Base-by-base conservation (phyloP, 495 filamentous ascomycete genomes). In the Penicillium waksmanii region DNA sequence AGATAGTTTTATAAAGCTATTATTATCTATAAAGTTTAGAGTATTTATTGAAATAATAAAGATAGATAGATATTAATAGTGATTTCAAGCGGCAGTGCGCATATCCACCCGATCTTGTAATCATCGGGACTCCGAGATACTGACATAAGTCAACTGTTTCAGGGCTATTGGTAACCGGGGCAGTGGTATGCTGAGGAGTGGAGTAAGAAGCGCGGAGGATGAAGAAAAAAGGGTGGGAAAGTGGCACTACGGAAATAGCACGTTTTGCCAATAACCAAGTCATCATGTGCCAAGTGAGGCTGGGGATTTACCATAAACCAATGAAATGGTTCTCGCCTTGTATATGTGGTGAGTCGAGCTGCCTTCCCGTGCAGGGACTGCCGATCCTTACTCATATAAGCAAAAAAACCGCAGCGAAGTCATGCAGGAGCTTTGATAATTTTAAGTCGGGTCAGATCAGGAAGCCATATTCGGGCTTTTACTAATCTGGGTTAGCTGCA, bases 401-500 rank as follows among this genome's bases (percentile, higher is more conserved):
- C 35, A n/a, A 2, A 38, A 38, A 38, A 10, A 38, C 35, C 9
- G 9, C 35, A 15, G 35, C 35, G 35, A 38, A 38, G 13, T 15
- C 35, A 15, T 38, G 35, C 35, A 38, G 35, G 35, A 38, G 35
- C 6, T 38, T 38, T 38, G 35, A 38, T 38, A 38, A 15, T 38
- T 3, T 49, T 23, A 3, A 49, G 19, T 49, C 8, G 46, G 46
- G 46, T 49, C 17, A 23, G 46, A 25, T 23, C n/a, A 49, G 11
- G 19, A 49, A 49, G 46, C 46, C 46, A 19, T 49, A 19, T 49
- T 49, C 46, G 46, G 46, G 18, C 5, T 19, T 49, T 49, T 23
- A 49, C n/a, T 23, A 19, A 49, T 49, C 46, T 49, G 46, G 19
- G 7, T 49, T 49, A 49, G 46, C 46, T 49, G 19, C 46, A 19